These are phyloP conservation scores for Fusarium sp. DNA, from an alignment of 2,329 filamentous ascomycete species.

Conservation along the genomic window DNA sequence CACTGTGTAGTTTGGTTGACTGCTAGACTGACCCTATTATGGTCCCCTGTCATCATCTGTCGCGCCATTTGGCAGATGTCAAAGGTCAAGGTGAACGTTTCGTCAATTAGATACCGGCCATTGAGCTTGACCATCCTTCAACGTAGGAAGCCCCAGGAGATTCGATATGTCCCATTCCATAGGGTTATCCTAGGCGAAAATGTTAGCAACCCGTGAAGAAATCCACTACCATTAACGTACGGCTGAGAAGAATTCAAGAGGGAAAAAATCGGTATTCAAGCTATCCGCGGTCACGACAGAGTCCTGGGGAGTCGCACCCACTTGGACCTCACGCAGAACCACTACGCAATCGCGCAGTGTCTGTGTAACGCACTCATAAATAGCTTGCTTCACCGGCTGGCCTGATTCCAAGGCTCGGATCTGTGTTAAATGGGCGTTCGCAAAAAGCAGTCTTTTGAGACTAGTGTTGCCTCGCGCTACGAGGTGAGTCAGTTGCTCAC, in stretches of 20 bases:
- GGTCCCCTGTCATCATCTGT: not conserved
- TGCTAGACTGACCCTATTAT: not conserved
- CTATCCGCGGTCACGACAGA: constrained; percentile 28
- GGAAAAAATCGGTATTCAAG: constrained; percentile 35
- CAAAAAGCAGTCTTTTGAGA: constrained; percentile 45
- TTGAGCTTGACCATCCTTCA: constrained; percentile 21
- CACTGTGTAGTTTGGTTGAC: too few relatives aligned
- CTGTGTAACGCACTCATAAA: constrained; percentile 42
- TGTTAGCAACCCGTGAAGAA: constrained; percentile 17
- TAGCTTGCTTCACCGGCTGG: constrained; percentile 36
- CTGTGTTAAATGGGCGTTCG: constrained; percentile 42
- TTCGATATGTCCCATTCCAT: constrained; percentile 48
- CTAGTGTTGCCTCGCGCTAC: constrained; percentile 43
- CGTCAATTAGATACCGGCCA: constrained; percentile 34
- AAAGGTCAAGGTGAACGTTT: not conserved
- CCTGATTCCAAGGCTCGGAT: constrained; percentile 45
- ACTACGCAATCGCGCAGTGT: constrained; percentile 39
- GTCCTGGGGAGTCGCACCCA: constrained; percentile 39
- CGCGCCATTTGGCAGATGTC: not conserved
- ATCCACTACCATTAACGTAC: constrained; percentile 9
- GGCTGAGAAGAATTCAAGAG: constrained; percentile 36
- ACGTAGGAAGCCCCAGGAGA: constrained; percentile 40
- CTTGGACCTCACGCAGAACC: constrained; percentile 32
- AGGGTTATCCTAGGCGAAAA: constrained; percentile 34
- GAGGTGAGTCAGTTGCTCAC: constrained; percentile 40